Evolutionary conservation across 306 rosid species (phyloP).

Genomic region (Comarum palustre): DNA sequence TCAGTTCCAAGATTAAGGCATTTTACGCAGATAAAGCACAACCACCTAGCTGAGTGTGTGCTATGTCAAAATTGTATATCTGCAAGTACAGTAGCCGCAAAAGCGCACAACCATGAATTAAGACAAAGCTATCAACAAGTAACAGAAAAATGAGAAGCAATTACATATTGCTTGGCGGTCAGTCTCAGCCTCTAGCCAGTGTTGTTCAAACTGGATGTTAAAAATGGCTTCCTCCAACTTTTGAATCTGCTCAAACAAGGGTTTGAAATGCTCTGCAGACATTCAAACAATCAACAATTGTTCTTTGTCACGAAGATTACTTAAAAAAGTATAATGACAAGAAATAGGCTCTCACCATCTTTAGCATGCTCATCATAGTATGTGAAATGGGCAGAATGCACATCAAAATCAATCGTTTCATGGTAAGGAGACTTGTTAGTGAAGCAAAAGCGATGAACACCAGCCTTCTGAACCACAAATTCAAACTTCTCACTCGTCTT

Average conservation of each 20-base stretch:
- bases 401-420: constrained; percentile 78
- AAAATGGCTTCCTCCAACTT: constrained; percentile 93
- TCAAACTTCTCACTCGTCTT: constrained; percentile 55
- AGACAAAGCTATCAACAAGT: background rate
- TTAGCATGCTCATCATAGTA: constrained; percentile 80
- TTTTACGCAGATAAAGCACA: background rate
- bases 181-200: constrained; percentile 93
- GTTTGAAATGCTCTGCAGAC: constrained; percentile 77
- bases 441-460: constrained; percentile 68
- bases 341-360: constrained; percentile 60
- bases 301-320: constrained; percentile 3
- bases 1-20: background rate
- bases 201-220: constrained; percentile 90
- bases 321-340: background rate
- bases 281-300: constrained; percentile 19
- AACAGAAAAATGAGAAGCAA: constrained; percentile 6
- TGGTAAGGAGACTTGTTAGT: constrained; percentile 73
- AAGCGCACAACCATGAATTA: background rate
- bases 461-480: constrained; percentile 54
- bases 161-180: constrained; percentile 93
- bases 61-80: background rate
- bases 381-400: constrained; percentile 72
- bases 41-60: background rate
- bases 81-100: background rate
- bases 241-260: constrained; percentile 74